A percentile compares a stretch with the other conserved stretches of the same genome.
These are phyloP conservation scores for Hypsizygus ulmarius DNA, from an alignment of 1,284 basidiomycete species.

Conservation along the genomic window DNA sequence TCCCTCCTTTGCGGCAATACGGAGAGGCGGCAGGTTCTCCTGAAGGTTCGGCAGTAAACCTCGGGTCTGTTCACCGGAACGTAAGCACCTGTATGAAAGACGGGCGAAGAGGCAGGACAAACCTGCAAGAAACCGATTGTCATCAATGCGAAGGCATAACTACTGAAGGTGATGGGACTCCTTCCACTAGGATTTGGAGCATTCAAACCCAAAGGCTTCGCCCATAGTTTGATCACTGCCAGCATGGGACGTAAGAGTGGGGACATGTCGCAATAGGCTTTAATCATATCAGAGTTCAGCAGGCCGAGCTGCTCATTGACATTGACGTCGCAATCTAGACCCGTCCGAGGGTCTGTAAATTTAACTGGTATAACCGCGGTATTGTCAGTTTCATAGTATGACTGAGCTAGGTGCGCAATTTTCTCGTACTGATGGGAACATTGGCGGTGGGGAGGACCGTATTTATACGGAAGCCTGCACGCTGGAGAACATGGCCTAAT, in stretches of 20 bases:
- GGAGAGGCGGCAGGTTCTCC: slow-evolving; percentile 26
- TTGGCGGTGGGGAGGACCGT: slow-evolving; percentile 33
- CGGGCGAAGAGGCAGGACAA: slow-evolving; percentile 1
- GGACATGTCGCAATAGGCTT: slow-evolving; percentile 42
- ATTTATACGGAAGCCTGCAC: slow-evolving; percentile 36
- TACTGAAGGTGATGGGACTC: slow-evolving; percentile 44
- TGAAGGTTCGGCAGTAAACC: slow-evolving; percentile 53
- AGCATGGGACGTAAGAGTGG: slow-evolving; percentile 44
- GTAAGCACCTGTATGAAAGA: neutral
- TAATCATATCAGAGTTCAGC: slow-evolving; percentile 48
- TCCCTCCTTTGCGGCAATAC: slow-evolving; percentile 15
- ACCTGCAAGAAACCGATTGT: slow-evolving; percentile 56
- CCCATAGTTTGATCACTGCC: slow-evolving; percentile 51
- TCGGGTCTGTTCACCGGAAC: slow-evolving; percentile 28
- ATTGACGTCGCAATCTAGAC: slow-evolving; percentile 52
- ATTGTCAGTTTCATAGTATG: neutral
- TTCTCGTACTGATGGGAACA: slow-evolving; percentile 54
- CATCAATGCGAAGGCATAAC: slow-evolving; percentile 59
- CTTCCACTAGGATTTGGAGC: slow-evolving; percentile 29
- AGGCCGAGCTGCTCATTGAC: slow-evolving; percentile 57
- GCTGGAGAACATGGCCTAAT: slow-evolving; percentile 30
- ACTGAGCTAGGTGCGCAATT: neutral
- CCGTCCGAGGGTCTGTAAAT: slow-evolving; percentile 42
- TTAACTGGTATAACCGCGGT: slow-evolving; percentile 44
- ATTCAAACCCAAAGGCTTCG: slow-evolving; percentile 48